Conservation (phyloP, 352 stramenopile genomes). For the Blastocystis sp. region DNA sequence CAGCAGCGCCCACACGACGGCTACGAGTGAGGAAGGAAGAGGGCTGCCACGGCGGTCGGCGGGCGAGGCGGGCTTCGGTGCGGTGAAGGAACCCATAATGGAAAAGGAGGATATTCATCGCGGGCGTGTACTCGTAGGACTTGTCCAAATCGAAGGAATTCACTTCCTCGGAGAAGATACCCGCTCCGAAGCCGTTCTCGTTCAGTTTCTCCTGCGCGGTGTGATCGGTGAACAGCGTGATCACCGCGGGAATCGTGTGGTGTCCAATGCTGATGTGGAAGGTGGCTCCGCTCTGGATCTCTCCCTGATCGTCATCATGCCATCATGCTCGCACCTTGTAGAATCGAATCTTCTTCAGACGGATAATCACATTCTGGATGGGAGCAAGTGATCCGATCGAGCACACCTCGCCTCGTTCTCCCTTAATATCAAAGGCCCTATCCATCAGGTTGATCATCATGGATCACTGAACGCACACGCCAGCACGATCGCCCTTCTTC, state of each 20-base stretch:
- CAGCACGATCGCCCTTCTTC: slow-evolving; percentile 89
- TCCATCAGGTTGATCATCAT: slow-evolving; percentile 74
- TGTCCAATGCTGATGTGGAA: slow-evolving; percentile 80
- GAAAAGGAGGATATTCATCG: slow-evolving; percentile 70
- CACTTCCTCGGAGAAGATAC: neutral
- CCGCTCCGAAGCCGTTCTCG: slow-evolving; percentile 67
- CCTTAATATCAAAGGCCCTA: slow-evolving; percentile 73
- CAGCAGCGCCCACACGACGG: slow-evolving; percentile 75
- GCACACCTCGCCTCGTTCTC: slow-evolving; percentile 76
- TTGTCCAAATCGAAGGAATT: slow-evolving; percentile 74
- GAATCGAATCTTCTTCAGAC: slow-evolving; percentile 76
- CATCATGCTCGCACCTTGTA: slow-evolving; percentile 72
- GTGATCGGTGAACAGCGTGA: slow-evolving; percentile 66
- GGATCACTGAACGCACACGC: slow-evolving; percentile 82
- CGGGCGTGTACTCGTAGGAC: slow-evolving; percentile 75
- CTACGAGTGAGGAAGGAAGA: neutral
- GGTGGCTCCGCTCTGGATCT: slow-evolving; percentile 77
- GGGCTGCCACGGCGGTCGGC: neutral
- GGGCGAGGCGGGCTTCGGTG: slow-evolving; percentile 20
- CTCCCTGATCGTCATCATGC: neutral
- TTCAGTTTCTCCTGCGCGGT: slow-evolving; percentile 18
- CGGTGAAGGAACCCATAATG: slow-evolving; percentile 6
- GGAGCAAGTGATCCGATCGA: slow-evolving; percentile 75
- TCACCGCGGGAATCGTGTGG: slow-evolving; percentile 77
- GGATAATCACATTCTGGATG: slow-evolving; percentile 76